These are phyloP conservation scores for Nothophoma quercina DNA, from an alignment of 2,329 filamentous ascomycete genomes.

Conservation along the genomic window DNA sequence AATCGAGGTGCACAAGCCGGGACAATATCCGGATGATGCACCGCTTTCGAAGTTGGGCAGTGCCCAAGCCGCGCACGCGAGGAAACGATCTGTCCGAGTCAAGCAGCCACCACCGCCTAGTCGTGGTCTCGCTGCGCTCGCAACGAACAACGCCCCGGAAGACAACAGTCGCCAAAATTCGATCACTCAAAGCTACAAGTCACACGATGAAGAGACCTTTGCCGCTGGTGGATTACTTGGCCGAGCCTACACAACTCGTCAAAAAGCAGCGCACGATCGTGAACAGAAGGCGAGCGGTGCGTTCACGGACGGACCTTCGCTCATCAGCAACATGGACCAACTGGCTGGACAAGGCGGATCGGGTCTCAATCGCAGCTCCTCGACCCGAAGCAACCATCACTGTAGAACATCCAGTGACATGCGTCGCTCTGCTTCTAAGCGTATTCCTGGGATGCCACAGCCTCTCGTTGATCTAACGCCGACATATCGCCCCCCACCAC, in stretches of 20 bases:
- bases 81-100: slow-evolving; percentile 48
- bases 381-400: slow-evolving; percentile 43
- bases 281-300: slow-evolving; percentile 50
- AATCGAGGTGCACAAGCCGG: slow-evolving; percentile 32
- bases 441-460: slow-evolving; percentile 55
- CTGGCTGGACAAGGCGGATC: slow-evolving; percentile 34
- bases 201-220: slow-evolving; percentile 53
- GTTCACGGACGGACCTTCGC: slow-evolving; percentile 65
- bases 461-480: slow-evolving; percentile 75
- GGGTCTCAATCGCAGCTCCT: slow-evolving; percentile 40
- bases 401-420: slow-evolving; percentile 48
- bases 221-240: slow-evolving; percentile 58
- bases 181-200: slow-evolving; percentile 30
- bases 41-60: slow-evolving; percentile 32
- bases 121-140: slow-evolving; percentile 25
- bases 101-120: slow-evolving; percentile 48
- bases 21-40: slow-evolving; percentile 38
- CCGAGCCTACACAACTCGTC: slow-evolving; percentile 58
- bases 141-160: slow-evolving; percentile 25
- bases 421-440: slow-evolving; percentile 56
- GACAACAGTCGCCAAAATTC: slow-evolving; percentile 30
- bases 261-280: slow-evolving; percentile 49
- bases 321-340: slow-evolving; percentile 58
- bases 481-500: slow-evolving; percentile 68
- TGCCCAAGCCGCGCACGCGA: slow-evolving; percentile 40